These are phyloP conservation scores for Handroanthus guayacan DNA, from an alignment of 257 asterid genomes.

Conservation along the genomic window DNA sequence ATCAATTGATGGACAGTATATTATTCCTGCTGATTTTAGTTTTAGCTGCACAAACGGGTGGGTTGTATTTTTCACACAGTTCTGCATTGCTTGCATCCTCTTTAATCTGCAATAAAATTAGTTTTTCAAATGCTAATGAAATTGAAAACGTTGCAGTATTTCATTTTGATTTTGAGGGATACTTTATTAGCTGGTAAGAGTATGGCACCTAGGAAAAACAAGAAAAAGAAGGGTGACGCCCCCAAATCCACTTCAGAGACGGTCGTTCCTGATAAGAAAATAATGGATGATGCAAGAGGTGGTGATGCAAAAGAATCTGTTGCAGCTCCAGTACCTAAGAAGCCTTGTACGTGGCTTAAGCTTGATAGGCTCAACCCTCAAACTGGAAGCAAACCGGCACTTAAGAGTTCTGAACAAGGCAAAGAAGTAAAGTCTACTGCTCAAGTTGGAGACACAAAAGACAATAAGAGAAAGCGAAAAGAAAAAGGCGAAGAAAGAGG, in stretches of 20 bases:
- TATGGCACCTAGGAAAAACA: constrained; percentile 52
- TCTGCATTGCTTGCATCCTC: not conserved
- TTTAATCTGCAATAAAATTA: constrained; percentile 12
- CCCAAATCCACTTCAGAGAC: constrained; percentile 25
- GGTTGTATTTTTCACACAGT: not conserved
- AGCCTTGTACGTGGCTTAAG: constrained; percentile 60
- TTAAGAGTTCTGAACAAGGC: constrained; percentile 43
- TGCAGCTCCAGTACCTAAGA: constrained; percentile 49
- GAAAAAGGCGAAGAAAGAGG: constrained; percentile 41
- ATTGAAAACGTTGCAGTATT: constrained; percentile 31
- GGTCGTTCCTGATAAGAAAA: constrained; percentile 39
- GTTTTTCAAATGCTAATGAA: not conserved
- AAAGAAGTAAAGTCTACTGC: constrained; percentile 44
- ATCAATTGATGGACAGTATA: not conserved
- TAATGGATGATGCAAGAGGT: constrained; percentile 29
- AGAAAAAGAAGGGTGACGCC: constrained; percentile 33
- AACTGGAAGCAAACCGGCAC: constrained; percentile 41
- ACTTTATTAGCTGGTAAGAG: constrained; percentile 33
- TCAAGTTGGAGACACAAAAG: constrained; percentile 32
- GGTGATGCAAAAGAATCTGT: constrained; percentile 43
- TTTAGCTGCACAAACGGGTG: not conserved
- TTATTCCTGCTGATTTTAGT: constrained; percentile 3
- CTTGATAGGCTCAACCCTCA: constrained; percentile 52
- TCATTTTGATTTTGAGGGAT: constrained; percentile 14
- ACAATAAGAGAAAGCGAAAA: constrained; percentile 49